A percentile compares a stretch with the other conserved stretches of the same genome.
Conservation (phyloP, 1,139 yeast genomes). For the Dujonia santamariae region DNA sequence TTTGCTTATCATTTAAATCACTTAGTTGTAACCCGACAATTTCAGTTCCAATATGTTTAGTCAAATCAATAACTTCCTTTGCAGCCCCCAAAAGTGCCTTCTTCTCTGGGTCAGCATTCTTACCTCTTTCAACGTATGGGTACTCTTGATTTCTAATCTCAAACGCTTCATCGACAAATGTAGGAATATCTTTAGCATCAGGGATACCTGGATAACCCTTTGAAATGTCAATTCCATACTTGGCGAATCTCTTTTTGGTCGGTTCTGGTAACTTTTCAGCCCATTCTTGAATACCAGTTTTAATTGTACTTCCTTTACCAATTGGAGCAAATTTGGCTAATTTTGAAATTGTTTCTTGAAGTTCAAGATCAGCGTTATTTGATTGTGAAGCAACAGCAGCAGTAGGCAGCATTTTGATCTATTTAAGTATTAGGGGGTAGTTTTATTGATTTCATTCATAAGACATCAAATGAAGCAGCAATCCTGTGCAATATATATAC, state of each 20-base stretch:
- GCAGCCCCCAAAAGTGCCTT: conserved; percentile 53
- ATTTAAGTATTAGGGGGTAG: too few relatives aligned
- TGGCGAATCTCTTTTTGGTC: conserved; percentile 23
- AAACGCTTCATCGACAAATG: conserved; percentile 50
- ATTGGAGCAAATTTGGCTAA: conserved; percentile 19
- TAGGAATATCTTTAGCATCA: conserved; percentile 34
- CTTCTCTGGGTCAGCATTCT: conserved; percentile 51
- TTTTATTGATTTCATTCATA: too few relatives aligned
- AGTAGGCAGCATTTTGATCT: conserved; percentile 5
- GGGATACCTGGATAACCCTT: conserved; percentile 32
- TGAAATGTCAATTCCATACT: conserved; percentile 27
- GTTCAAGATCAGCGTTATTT: background rate
- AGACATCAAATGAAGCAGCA: too few relatives aligned
- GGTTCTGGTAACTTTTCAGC: conserved; percentile 8
- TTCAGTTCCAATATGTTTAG: conserved; percentile 55
- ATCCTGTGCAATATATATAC: too few relatives aligned
- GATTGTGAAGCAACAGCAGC: conserved; percentile 3
- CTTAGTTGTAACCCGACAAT: conserved; percentile 51
- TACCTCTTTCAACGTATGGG: conserved; percentile 45
- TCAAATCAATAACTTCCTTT: conserved; percentile 42
- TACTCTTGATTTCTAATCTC: conserved; percentile 38
- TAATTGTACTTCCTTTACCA: conserved; percentile 12
- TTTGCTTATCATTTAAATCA: conserved; percentile 48
- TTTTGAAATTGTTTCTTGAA: conserved; percentile 13
- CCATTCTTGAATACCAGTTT: conserved; percentile 11